A percentile compares a stretch with the other conserved stretches of the same genome.
Evolutionary conservation across 768 basidiomycete genomes (phyloP).

Genomic region (Boletellus ananiceps): DNA sequence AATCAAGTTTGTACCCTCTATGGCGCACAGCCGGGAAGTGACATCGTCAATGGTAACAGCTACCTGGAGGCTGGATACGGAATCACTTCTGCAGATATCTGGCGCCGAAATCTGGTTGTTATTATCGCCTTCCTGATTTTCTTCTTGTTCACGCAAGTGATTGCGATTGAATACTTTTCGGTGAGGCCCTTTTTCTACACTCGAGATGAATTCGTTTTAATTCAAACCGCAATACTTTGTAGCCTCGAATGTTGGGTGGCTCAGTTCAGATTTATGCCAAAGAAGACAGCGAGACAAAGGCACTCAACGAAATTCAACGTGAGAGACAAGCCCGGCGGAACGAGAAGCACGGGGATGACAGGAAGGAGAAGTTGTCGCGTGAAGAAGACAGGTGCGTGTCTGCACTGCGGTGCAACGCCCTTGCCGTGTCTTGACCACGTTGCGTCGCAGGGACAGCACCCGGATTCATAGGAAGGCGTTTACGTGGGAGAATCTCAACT

Average conservation of each 20-base stretch:
- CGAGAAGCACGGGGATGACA: conserved; percentile 28
- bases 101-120: conserved; percentile 68
- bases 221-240: conserved; percentile 9
- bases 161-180: conserved; percentile 62
- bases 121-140: conserved; percentile 63
- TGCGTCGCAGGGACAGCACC: not conserved
- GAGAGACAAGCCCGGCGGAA: conserved; percentile 47
- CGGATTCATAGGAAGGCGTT: conserved; percentile 39
- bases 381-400: conserved; percentile 15
- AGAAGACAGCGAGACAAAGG: conserved; percentile 51
- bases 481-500: conserved; percentile 80
- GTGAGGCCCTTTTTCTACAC: conserved; percentile 31
- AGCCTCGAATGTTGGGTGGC: conserved; percentile 31
- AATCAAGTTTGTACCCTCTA: conserved; percentile 79
- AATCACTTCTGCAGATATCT: conserved; percentile 48
- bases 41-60: conserved; percentile 47
- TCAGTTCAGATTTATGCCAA: conserved; percentile 57
- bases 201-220: not conserved
- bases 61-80: conserved; percentile 61
- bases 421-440: conserved; percentile 1
- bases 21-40: conserved; percentile 57
- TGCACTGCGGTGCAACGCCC: not conserved
- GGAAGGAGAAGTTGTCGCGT: conserved; percentile 18
- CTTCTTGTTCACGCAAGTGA: conserved; percentile 65
- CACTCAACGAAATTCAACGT: conserved; percentile 48